A percentile compares a stretch with the other conserved stretches of the same genome.
These are phyloP conservation scores for Penicillium sp. DNA, from an alignment of 2,329 filamentous ascomycete genomes.

Conservation along the genomic window DNA sequence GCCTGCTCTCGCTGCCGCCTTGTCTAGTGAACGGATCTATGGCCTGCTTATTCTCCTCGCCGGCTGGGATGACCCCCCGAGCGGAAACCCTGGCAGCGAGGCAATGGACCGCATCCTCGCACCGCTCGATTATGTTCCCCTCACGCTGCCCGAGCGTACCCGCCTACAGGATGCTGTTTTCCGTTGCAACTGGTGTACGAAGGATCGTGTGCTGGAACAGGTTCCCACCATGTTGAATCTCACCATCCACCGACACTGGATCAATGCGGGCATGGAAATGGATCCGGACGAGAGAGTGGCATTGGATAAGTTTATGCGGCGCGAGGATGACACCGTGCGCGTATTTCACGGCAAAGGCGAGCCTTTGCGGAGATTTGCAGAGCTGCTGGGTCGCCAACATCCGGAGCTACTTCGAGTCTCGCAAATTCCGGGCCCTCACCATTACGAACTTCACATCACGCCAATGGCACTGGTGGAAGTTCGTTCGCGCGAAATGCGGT, in stretches of 20 bases:
- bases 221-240: conserved; percentile 34
- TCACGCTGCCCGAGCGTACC: conserved; percentile 26
- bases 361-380: not conserved
- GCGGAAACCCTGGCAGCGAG: conserved; percentile 3
- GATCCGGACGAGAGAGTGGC: conserved; percentile 11
- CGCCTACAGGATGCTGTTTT: conserved; percentile 34
- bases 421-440: conserved; percentile 3
- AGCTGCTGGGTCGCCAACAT: not conserved
- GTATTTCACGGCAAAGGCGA: conserved; percentile 17
- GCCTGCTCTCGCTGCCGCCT: conserved; percentile 32
- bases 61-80: conserved; percentile 33
- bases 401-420: not conserved
- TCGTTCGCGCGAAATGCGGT: conserved; percentile 4
- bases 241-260: conserved; percentile 32
- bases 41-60: conserved; percentile 37
- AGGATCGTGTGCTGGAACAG: conserved; percentile 29
- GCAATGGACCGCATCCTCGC: conserved; percentile 30
- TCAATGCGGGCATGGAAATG: conserved; percentile 24
- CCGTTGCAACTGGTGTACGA: conserved; percentile 38
- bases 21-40: conserved; percentile 42
- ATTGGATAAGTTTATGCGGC: conserved; percentile 20
- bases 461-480: conserved; percentile 21
- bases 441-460: conserved; percentile 20
- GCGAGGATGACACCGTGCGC: conserved; percentile 9
- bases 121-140: conserved; percentile 32